Percentiles rank a stretch among this genome's conserved stretches.
Evolutionary conservation across 495 filamentous ascomycete species (phyloP).

Genomic region (Penicillium samsonianum): DNA sequence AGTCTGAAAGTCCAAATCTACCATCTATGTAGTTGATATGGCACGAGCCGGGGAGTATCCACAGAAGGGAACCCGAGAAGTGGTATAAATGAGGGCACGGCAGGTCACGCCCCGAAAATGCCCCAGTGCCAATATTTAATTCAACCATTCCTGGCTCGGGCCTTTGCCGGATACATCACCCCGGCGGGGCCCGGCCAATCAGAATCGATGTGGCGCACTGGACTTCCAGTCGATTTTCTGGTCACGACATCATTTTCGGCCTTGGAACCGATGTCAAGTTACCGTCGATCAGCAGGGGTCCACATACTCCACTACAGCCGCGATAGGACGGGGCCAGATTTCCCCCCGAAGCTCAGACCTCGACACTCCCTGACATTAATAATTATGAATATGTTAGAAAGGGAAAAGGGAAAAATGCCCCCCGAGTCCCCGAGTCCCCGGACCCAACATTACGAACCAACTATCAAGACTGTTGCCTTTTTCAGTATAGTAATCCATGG

Average conservation of each 20-base stretch:
- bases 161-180: conserved; percentile 22
- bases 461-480: conserved; percentile 5
- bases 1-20: background rate
- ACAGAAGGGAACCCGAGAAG: background rate
- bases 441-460: background rate
- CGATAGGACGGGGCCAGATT: background rate
- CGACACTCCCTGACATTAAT: background rate
- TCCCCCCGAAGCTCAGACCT: background rate
- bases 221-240: background rate
- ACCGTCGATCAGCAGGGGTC: conserved; percentile 15
- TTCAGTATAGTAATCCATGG: conserved; percentile 10
- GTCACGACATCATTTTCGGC: background rate
- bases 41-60: background rate
- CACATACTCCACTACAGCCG: conserved; percentile 12
- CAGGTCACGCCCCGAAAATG: background rate
- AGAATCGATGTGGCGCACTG: background rate
- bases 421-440: conserved; percentile 7
- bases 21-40: background rate
- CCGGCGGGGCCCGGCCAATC: conserved; percentile 6
- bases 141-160: background rate
- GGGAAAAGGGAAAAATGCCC: background rate
- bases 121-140: background rate
- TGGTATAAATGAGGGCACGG: conserved; percentile 1
- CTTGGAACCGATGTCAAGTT: conserved; percentile 8
- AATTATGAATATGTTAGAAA: background rate